Evolutionary conservation across 2,329 filamentous ascomycete species (phyloP), one percentile per base, ranked within the genome.

Genomic region (Nectriaceae sp.): DNA sequence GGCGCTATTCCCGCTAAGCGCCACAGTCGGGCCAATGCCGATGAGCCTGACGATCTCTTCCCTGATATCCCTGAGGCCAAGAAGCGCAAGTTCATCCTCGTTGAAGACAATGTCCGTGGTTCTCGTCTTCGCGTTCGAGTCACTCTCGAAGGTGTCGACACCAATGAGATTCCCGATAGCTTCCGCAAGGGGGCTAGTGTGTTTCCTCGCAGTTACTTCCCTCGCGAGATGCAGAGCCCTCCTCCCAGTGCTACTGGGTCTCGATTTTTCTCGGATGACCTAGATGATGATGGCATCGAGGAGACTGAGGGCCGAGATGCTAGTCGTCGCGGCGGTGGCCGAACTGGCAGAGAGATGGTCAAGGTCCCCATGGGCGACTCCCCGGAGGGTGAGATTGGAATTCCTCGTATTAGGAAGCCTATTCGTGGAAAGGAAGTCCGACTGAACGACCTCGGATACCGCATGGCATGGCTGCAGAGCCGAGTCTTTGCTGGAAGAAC

Each of bases 391-490:
- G 86, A 90, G 63, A 77, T 95, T 31, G 81, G 84, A 2, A 86
- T 95, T 35, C 90, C 92, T 21, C 80, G 84, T 49, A 85, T 91
- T 69, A 84, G 84, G 42, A 85, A 82, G 64, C 75, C 77, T 38
- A 82, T 84, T 57, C 83, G 90, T 42, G 82, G 79, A 42, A 94
- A 90, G 73, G 93, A 97, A 67, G 85, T 94, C n/a, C 83, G 89
- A 41, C 75, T 97, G 53, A 97, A 97, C 65, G 92, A 97, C 65
- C 75, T 97, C 39, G 93, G 91, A 3, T 96, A 95, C 68, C 84
- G 93, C 40, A 95, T 99, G 89, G 92, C 90, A 41, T 99, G 94
- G 93, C 86, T 92, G 46, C 93, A 97, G 73, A 94, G 91, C 67
- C 81, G 93, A 63, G 89, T 93, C 11, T 97, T 97, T 74, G 87